A percentile compares a stretch with the other conserved stretches of the same genome.
phyloP scores from a whole-genome alignment of 208 protist genomes.

The Phytomonas francai region DNA sequence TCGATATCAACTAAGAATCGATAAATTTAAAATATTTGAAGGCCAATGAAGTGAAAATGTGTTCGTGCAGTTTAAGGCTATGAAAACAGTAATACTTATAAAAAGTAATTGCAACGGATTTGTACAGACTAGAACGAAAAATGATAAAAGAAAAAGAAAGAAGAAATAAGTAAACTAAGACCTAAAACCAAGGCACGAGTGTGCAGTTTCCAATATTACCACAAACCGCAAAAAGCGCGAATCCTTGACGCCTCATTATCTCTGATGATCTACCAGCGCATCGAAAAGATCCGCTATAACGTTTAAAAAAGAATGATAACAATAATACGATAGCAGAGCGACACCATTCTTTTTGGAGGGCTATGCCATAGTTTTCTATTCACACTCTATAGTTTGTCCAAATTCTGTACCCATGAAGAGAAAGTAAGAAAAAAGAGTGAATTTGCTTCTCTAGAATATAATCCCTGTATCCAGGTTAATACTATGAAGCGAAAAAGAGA shows the following conservation, averaged over 20 bases:
- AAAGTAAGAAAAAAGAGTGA: neutral
- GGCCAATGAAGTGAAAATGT: neutral
- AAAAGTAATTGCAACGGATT: constrained; percentile 9
- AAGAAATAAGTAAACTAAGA: constrained; percentile 1
- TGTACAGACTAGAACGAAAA: neutral
- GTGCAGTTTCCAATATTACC: neutral
- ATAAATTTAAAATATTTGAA: neutral
- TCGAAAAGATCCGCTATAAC: neutral
- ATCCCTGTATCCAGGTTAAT: neutral
- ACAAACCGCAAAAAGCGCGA: neutral
- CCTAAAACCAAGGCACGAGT: neutral
- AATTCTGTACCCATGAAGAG: neutral
- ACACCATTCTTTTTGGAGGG: neutral
- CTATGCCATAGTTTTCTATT: neutral
- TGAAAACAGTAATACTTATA: constrained; percentile 7
- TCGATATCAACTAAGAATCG: neutral
- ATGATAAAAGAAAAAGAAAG: constrained; percentile 8
- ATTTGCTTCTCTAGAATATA: neutral
- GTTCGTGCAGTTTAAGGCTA: neutral
- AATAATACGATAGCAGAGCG: neutral
- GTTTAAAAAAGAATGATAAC: constrained; percentile 8
- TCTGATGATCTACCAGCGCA: neutral
- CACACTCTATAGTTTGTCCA: constrained; percentile 1
- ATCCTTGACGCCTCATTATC: neutral
- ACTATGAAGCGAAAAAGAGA: neutral